These are phyloP conservation scores for Vigna unguiculata DNA, from an alignment of 306 rosid genomes.

Conservation along the genomic window DNA sequence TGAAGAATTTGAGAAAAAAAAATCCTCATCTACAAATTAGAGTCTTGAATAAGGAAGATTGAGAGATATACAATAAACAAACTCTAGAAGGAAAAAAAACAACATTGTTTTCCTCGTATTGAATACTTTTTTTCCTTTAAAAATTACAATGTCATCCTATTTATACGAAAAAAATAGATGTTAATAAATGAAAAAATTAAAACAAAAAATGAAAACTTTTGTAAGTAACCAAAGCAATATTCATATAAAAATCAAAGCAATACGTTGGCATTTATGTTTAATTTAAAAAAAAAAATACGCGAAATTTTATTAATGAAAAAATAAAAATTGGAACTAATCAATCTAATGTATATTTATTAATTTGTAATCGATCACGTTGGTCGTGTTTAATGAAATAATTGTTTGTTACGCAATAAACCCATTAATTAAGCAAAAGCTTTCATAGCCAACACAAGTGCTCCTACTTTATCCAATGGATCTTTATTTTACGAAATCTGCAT, in stretches of 20 bases:
- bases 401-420: background rate
- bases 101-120: too few relatives aligned
- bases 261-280: background rate
- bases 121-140: too few relatives aligned
- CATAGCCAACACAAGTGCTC: background rate
- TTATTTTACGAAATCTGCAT: background rate
- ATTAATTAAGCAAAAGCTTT: background rate
- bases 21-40: too few relatives aligned
- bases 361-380: background rate
- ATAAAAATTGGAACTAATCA: background rate
- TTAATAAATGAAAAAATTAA: too few relatives aligned
- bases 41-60: too few relatives aligned
- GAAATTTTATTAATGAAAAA: background rate
- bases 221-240: too few relatives aligned
- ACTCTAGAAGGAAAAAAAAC: too few relatives aligned
- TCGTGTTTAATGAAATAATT: conserved; percentile 1
- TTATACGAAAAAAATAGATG: too few relatives aligned
- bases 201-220: too few relatives aligned
- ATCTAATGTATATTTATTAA: background rate
- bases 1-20: too few relatives aligned
- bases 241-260: background rate
- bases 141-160: too few relatives aligned
- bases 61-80: too few relatives aligned
- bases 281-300: background rate
- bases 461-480: background rate